These are phyloP conservation scores for Cajanus cajan DNA, from an alignment of 306 rosid genomes.

Conservation along the genomic window DNA sequence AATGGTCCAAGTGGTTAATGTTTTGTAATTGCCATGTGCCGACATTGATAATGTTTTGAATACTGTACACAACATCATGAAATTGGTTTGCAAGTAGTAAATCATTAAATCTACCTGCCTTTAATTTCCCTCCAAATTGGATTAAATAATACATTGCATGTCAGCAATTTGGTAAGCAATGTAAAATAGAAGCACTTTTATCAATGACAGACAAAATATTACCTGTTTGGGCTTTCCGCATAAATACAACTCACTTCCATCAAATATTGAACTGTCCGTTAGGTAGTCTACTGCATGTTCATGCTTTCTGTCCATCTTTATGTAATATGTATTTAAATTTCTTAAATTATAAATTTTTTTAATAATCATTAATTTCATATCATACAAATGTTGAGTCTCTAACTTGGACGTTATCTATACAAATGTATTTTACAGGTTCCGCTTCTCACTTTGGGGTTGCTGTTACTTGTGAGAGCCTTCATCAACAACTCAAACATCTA, in stretches of 20 bases:
- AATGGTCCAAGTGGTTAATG: background rate
- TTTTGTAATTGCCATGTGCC: background rate
- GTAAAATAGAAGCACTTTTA: background rate
- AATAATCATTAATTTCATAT: no score
- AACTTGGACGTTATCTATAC: no score
- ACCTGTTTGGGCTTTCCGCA: background rate
- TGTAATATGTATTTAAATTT: no score
- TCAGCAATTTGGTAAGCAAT: background rate
- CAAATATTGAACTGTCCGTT: background rate
- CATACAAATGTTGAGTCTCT: no score
- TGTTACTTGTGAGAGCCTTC: no score
- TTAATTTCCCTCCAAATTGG: background rate
- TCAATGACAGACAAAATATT: background rate
- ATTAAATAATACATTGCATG: background rate
- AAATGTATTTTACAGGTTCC: no score
- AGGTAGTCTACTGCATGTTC: no score
- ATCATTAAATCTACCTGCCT: background rate
- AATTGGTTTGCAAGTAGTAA: slow-evolving; percentile 20
- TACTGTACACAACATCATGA: background rate
- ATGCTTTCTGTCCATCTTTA: no score
- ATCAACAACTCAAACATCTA: no score
- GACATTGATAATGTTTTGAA: background rate
- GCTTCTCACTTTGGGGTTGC: no score
- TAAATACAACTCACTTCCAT: background rate
- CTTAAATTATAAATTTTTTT: no score